A percentile compares a stretch with the other conserved stretches of the same genome.
These are phyloP conservation scores for Plasmodium berghei DNA, from an alignment of 169 alveolate genomes.

Conservation along the genomic window DNA sequence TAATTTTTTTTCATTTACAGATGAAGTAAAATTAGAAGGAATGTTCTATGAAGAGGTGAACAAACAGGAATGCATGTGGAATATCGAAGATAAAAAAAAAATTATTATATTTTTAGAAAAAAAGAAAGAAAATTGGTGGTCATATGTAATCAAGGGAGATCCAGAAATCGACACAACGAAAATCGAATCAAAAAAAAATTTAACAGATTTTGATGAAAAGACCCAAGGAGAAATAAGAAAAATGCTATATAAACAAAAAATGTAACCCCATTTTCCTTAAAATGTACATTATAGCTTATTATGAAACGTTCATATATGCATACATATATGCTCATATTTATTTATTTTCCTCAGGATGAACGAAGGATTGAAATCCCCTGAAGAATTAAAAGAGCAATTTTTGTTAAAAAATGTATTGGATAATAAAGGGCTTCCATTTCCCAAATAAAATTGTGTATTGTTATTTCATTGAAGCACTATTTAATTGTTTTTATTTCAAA, in stretches of 20 bases:
- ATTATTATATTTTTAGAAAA: slow-evolving; percentile 81
- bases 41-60: slow-evolving; percentile 75
- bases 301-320: background rate
- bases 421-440: slow-evolving; percentile 39
- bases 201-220: slow-evolving; percentile 82
- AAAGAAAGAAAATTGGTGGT: slow-evolving; percentile 87
- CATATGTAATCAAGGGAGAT: slow-evolving; percentile 84
- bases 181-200: slow-evolving; percentile 85
- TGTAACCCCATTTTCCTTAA: slow-evolving; percentile 22
- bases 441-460: background rate
- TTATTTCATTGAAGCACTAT: no score
- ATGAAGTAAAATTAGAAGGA: slow-evolving; percentile 63
- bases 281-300: background rate
- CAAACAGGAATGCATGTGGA: slow-evolving; percentile 82
- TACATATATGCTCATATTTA: background rate
- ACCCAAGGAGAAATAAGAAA: slow-evolving; percentile 83
- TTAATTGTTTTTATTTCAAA: no score
- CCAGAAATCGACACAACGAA: slow-evolving; percentile 84
- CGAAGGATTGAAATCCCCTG: slow-evolving; percentile 37
- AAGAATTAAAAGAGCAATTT: slow-evolving; percentile 33
- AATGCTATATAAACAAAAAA: slow-evolving; percentile 79
- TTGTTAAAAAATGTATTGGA: slow-evolving; percentile 22
- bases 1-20: background rate
- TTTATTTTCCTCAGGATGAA: slow-evolving; percentile 36
- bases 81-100: slow-evolving; percentile 82